Evolutionary conservation across 106 monocot genomes (phyloP), one percentile per base, ranked within the genome.

Genomic region (Allium sativum): DNA sequence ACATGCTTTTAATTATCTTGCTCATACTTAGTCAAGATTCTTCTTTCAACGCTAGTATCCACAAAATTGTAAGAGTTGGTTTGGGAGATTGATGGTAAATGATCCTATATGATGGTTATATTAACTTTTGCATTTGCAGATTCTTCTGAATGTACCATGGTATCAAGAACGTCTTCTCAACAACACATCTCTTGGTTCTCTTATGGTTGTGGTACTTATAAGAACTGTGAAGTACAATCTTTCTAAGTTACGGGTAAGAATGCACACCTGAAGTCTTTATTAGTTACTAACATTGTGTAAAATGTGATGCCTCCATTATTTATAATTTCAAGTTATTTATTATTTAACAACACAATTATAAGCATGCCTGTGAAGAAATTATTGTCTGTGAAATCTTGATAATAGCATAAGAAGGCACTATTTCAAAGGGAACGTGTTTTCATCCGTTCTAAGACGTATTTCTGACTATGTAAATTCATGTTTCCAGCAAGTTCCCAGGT

Each of bases 1-100:
- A 96, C 63, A 91, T 96, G 96, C 51, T 96, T 61, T 66, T 96
- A 45, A 82, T 96, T 53, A 70, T 96, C 64, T 90, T 96, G 64
- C 91, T 96, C 55, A 91, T 96, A 68, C 77, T 96, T 53, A 96
- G 96, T 70, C 96, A 96, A 47, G 96, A 96, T 82, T 96, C 96
- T 73, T 91, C 96, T 54, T 96, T 96, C 69, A 96, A 96, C 75
- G 87, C 91, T 53, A 91, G 87, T 75, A 91, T 96, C 40, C 90
- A 96, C 65, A 96, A 96, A 59, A 53, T 91, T 80, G 96, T 96
- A 85, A 73, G 68, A 45, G 9, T 45, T 19, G 10, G 44, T 55
- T 47, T 21, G 40, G 19, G 51, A 41, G 22, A 71, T 61, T 16
- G 53, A 55, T 17, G 8, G 13, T 52, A 60, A 42, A 61, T 43